These are phyloP conservation scores for Cryphonectria japonica DNA, from an alignment of 2,329 filamentous ascomycete genomes.

Conservation along the genomic window DNA sequence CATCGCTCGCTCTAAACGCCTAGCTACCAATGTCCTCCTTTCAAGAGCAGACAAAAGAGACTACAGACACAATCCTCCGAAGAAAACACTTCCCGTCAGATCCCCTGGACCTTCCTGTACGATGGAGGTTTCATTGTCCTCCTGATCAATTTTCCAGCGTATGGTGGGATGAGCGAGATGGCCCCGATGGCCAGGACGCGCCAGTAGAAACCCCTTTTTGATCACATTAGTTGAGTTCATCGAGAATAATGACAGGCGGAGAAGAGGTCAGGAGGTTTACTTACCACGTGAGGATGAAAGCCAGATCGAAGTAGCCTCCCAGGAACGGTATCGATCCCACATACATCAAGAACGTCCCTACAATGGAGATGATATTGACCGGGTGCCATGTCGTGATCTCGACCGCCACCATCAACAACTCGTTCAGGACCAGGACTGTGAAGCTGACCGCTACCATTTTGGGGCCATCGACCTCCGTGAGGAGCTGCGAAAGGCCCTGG, in stretches of 20 bases:
- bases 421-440: conserved; percentile 89
- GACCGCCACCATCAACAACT: conserved; percentile 95
- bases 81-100: conserved; percentile 43
- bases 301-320: conserved; percentile 85
- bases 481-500: conserved; percentile 87
- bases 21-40: conserved; percentile 26
- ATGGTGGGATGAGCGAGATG: conserved; percentile 83
- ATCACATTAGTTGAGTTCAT: conserved; percentile 31
- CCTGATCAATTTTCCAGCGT: conserved; percentile 82
- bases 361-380: conserved; percentile 81
- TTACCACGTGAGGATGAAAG: conserved; percentile 72
- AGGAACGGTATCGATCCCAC: conserved; percentile 84
- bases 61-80: conserved; percentile 5
- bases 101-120: conserved; percentile 87
- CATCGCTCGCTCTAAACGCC: conserved; percentile 26
- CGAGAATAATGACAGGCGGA: not conserved
- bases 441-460: conserved; percentile 90
- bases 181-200: conserved; percentile 78
- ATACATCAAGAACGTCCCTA: conserved; percentile 83
- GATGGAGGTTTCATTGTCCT: conserved; percentile 88
- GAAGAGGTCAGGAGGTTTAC: conserved; percentile 36
- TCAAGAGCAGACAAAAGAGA: conserved; percentile 17
- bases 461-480: conserved; percentile 75
- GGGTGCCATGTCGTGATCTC: conserved; percentile 97
- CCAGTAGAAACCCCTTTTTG: conserved; percentile 79